Percentiles rank a stretch among this genome's conserved stretches.
phyloP scores from a whole-genome alignment of 2,329 filamentous ascomycete species.

The Sclerotinia spermophila region DNA sequence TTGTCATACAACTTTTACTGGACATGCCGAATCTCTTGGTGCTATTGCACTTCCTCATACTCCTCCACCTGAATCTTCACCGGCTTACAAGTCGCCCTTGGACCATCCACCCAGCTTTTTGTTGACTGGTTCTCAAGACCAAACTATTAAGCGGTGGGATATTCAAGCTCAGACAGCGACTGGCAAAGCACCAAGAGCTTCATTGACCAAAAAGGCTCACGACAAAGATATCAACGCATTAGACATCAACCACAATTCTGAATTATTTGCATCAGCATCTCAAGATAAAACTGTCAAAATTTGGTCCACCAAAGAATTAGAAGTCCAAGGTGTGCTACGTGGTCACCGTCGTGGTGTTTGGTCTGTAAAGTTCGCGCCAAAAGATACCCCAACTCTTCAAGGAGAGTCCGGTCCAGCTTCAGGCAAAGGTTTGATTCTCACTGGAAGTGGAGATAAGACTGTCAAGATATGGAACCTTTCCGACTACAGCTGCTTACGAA shows the following conservation, averaged over 20 bases:
- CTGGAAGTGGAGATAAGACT: conserved; percentile 93
- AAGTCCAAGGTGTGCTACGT: conserved; percentile 83
- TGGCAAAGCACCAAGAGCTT: conserved; percentile 58
- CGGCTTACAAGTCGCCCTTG: conserved; percentile 69
- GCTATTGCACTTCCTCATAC: conserved; percentile 79
- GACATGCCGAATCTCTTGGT: conserved; percentile 90
- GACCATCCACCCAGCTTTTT: conserved; percentile 79
- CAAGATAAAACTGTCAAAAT: conserved; percentile 98
- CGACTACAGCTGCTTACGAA: conserved; percentile 88
- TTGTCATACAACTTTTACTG: conserved; percentile 80
- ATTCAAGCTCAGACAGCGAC: conserved; percentile 48
- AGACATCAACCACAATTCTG: conserved; percentile 68
- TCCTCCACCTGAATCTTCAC: conserved; percentile 63
- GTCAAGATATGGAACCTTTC: conserved; percentile 91
- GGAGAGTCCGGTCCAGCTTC: conserved; percentile 69
- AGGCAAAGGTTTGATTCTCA: conserved; percentile 78
- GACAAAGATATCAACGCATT: conserved; percentile 99
- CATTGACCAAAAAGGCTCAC: conserved; percentile 91
- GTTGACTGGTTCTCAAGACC: conserved; percentile 90
- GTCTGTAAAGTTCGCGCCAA: conserved; percentile 87
- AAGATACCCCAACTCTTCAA: conserved; percentile 68
- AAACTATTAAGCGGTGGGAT: conserved; percentile 93
- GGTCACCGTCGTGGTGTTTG: conserved; percentile 95
- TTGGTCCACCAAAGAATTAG: conserved; percentile 86
- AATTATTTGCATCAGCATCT: conserved; percentile 91